Evolutionary conservation across 2,329 filamentous ascomycete genomes (phyloP), one percentile per base, ranked within the genome.

Genomic region (Curvularia verruculosa): DNA sequence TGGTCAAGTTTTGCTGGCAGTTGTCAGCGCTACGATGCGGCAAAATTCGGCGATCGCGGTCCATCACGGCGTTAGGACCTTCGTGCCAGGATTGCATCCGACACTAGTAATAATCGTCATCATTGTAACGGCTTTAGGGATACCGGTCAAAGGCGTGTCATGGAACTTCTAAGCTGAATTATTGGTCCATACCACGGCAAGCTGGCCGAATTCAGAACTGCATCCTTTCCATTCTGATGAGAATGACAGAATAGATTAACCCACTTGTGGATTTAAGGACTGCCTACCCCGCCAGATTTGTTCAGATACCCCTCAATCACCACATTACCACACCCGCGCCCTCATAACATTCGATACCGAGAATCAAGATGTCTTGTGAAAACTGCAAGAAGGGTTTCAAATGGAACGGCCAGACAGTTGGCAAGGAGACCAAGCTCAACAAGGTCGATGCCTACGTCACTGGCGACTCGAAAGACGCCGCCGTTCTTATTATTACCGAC

Each of bases 401-500:
- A 54, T 78, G 79, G 69, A 56, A 73, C 52, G 78, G 76, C 47
- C 64, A 67, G 29, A 69, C 77, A 19, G 61, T 63, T 15, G 78
- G 78, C 59, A 76, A 68, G 44, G 77, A 77, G 59, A 68, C 74
- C 53, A 71, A 63, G 5, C 63, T 81, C 28, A 75, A 74, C 51
- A 70, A 73, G 29, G 68, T 73, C 8, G 70, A 77, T 36, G 74
- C 76, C 55, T 80, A 80, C 56, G 70, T 80, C 18, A 71, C 79
- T 10, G 79, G 79, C 59, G 76, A 78, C n/a, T 70, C 75, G 45
- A 72, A 77, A 34, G 80, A 80, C 61, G 75, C 75, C 3, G 74
- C 83, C 40, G 73, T 84, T 49, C 79, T 84, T 59, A 71, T 84
- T 47, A 31, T 73, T n/a, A 67, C 72, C 24, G 69, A 70, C 72